A percentile compares a stretch with the other conserved stretches of the same genome.
Evolutionary conservation across 345 rosid species (phyloP).

Genomic region (Corymbia maculata): DNA sequence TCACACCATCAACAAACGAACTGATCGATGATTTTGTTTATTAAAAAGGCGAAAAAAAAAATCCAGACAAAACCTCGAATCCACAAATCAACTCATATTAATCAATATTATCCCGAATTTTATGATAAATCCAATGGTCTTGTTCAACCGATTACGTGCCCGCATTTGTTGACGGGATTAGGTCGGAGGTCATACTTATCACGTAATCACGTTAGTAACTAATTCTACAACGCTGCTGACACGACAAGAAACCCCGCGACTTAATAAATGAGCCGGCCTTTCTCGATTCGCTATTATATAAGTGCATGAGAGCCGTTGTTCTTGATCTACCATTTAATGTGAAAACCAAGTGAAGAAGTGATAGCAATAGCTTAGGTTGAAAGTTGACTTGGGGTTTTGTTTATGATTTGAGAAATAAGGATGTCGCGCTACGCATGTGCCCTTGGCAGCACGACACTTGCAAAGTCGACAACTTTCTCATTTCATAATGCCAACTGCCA

Average conservation of each 20-base stretch:
- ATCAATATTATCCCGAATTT: background rate
- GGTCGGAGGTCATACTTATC: background rate
- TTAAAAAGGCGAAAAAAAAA: background rate
- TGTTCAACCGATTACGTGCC: background rate
- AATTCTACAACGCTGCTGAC: background rate
- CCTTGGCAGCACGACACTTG: background rate
- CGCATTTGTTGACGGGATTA: background rate
- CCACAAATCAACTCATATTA: background rate
- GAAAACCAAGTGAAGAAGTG: background rate
- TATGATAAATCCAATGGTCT: background rate
- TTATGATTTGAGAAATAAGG: background rate
- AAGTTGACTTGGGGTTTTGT: background rate
- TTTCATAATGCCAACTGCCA: background rate
- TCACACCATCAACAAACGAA: background rate
- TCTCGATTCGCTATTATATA: background rate
- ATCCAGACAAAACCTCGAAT: rapidly evolving
- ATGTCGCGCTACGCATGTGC: background rate
- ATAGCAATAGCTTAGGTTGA: background rate
- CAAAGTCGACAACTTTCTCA: background rate
- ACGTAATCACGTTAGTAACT: background rate
- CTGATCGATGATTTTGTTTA: background rate
- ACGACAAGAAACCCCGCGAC: background rate
- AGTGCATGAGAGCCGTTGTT: background rate
- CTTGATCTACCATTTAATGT: background rate
- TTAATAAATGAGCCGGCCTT: background rate